Conservation (phyloP, 2,329 filamentous ascomycete genomes). For the Amauroascus niger region DNA sequence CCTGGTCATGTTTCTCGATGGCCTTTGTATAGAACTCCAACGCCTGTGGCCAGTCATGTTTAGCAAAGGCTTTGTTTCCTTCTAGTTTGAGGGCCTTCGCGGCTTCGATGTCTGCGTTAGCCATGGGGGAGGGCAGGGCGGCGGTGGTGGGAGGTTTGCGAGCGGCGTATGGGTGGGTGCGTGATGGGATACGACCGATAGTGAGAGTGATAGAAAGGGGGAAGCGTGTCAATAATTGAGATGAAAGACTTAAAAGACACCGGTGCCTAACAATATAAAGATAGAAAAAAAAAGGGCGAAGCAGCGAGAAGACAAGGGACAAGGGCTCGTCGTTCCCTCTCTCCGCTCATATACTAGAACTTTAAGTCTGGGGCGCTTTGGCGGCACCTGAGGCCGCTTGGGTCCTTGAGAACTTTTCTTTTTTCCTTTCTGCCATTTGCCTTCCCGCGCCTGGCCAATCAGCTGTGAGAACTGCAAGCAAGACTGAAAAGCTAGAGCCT, state of each 20-base stretch:
- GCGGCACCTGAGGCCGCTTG: not conserved
- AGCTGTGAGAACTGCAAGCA: not conserved
- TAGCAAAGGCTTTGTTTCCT: slow-evolving; percentile 85
- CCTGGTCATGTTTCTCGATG: slow-evolving; percentile 70
- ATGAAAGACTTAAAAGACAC: too few relatives aligned
- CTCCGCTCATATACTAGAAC: too few relatives aligned
- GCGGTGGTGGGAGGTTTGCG: not conserved
- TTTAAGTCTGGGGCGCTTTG: not conserved
- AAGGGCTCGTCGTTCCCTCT: too few relatives aligned
- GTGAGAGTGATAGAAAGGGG: not conserved
- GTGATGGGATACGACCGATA: not conserved
- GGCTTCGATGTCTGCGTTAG: slow-evolving; percentile 47
- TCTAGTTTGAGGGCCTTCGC: slow-evolving; percentile 81
- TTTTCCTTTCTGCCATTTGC: not conserved
- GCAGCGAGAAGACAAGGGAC: too few relatives aligned
- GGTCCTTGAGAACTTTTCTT: not conserved
- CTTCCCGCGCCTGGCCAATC: slow-evolving; percentile 1
- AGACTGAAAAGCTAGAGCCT: too few relatives aligned
- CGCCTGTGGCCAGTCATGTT: slow-evolving; percentile 75
- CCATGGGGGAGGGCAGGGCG: slow-evolving; percentile 23
- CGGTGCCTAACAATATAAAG: too few relatives aligned
- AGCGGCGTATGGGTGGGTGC: not conserved
- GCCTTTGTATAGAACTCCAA: slow-evolving; percentile 78
- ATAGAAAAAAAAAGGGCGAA: too few relatives aligned
- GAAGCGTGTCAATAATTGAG: too few relatives aligned